Conservation (phyloP, 2,329 filamentous ascomycete species). For the Trichoderma gracile region DNA sequence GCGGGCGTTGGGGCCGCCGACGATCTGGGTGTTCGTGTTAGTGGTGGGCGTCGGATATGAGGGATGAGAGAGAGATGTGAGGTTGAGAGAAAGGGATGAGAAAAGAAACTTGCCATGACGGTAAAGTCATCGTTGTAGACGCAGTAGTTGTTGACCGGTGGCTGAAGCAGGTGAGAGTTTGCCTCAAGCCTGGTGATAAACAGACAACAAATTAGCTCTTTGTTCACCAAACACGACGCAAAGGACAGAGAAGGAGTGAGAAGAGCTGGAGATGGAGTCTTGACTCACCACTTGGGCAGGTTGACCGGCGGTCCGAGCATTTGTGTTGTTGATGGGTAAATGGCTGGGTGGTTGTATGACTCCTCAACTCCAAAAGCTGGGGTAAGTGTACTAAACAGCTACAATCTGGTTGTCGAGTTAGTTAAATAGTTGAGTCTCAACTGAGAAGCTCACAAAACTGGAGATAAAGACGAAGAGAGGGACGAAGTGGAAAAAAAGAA, state of each 20-base stretch:
- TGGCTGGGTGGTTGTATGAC: neutral
- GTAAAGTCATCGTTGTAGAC: conserved; percentile 84
- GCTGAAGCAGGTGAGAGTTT: conserved; percentile 89
- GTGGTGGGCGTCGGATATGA: neutral
- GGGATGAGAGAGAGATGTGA: neutral
- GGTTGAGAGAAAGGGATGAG: neutral
- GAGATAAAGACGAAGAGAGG: neutral
- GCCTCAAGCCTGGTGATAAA: conserved; percentile 69
- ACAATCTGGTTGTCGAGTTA: neutral
- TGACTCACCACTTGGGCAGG: conserved; percentile 58
- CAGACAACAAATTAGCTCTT: neutral
- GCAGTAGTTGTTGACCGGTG: conserved; percentile 96
- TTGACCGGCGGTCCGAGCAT: conserved; percentile 57
- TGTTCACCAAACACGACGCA: neutral
- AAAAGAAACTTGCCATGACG: conserved; percentile 63
- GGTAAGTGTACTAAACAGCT: neutral
- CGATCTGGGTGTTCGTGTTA: conserved; percentile 58
- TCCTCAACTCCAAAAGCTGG: conserved; percentile 1
- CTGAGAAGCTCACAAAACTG: neutral
- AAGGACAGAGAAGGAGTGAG: neutral
- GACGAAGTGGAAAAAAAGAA: neutral
- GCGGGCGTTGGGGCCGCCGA: conserved; percentile 91
- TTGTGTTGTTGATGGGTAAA: neutral
- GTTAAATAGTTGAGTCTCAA: neutral
- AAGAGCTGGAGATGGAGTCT: neutral